Evolutionary conservation across 2,329 filamentous ascomycete genomes (phyloP).

Genomic region (Hortaea sp.): DNA sequence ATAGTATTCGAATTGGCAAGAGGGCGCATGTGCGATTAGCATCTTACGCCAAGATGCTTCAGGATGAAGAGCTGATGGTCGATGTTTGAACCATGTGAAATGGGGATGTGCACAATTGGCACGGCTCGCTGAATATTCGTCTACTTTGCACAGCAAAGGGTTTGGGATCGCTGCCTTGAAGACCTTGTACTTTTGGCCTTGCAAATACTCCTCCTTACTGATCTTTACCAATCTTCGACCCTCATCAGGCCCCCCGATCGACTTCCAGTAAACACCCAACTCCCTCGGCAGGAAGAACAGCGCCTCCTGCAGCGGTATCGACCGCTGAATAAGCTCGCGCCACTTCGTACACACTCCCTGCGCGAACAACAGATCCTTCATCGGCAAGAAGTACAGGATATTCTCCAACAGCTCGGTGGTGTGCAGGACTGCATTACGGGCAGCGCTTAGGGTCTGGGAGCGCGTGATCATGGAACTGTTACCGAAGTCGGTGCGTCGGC

Average conservation of each 20-base stretch:
- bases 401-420: constrained; percentile 29
- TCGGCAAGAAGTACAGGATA: constrained; percentile 23
- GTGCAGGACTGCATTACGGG: constrained; percentile 15
- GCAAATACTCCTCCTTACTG: background rate
- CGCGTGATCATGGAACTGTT: background rate
- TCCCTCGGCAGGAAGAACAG: background rate
- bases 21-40: background rate
- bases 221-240: background rate
- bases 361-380: constrained; percentile 20
- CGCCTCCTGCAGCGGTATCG: background rate
- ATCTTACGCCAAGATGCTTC: background rate
- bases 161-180: background rate
- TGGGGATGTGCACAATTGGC: too few relatives aligned
- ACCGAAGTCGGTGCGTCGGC: too few relatives aligned
- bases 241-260: background rate
- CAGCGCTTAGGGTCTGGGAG: background rate
- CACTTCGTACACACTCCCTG: constrained; percentile 16
- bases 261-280: background rate
- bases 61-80: background rate
- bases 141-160: background rate
- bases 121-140: too few relatives aligned
- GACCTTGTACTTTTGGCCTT: background rate
- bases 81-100: background rate
- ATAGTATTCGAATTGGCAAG: background rate
- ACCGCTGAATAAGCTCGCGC: background rate